Evolutionary conservation across 106 monocot genomes (phyloP), one percentile per base, ranked within the genome.

Genomic region (Allium cepa): DNA sequence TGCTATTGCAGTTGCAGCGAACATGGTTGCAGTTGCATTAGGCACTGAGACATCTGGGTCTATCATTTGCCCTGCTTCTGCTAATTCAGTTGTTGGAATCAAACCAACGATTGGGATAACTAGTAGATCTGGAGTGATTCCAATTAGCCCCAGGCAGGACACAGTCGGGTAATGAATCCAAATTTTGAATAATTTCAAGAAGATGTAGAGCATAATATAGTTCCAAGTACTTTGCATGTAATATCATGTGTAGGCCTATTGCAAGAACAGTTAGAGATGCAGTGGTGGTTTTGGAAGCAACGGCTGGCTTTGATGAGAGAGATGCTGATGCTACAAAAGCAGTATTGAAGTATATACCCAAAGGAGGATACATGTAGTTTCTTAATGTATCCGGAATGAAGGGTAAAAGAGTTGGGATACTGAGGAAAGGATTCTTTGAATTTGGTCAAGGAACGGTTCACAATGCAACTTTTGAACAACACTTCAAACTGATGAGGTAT

Each of bases 71-170:
- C 93, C 93, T 0, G 47, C 89, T 4, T 60, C 69, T 5, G n/a
- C 5, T 16, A 90, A 89, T 13, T 75, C 81, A 4, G 81, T 87
- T 16, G 90, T 84, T n/a, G 94, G 90, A 11, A 80, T 94, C 52
- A 94, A 84, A 55, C 90, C 90, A 11, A 94, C 87, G 0, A 84
- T 90, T 1, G 90, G 94, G 4, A 75, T 94, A 51, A 94, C 89
- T 26, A 94, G 86, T 68, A 78, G 89, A 7, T 73, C 83, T 7
- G 89, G 89, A 5, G 82, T 94, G 17, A 73, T 94, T 10, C 83
- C 84, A 18, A 64, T 94, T 36, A 90, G 87, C 2, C 71, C 74
- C 0, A 75, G 87, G 28, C 79, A 82, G 58, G 94, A 90, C 65
- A 82, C 90, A 0, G 55, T 94, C n/a, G 94, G 94, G 68, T 69